Percentiles rank a stretch among this genome's conserved stretches.
Conservation (phyloP, 495 filamentous ascomycete genomes). For the Hypomontagnella monticulosa region DNA sequence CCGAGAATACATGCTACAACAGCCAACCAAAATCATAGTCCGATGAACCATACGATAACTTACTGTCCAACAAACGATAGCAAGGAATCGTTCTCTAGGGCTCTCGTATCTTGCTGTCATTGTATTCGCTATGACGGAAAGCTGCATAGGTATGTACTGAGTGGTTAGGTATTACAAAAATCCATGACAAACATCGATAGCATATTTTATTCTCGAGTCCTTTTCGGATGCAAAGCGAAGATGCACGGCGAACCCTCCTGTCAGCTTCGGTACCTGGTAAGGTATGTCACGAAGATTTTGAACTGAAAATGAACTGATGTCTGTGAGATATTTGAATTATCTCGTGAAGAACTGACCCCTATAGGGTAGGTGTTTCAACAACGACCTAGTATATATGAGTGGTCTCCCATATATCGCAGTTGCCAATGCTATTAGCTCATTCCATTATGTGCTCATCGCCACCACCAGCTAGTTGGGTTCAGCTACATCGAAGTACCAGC, state of each 20-base stretch:
- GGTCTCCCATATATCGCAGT: background rate
- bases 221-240: slow-evolving; percentile 10
- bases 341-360: background rate
- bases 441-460: background rate
- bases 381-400: background rate
- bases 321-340: background rate
- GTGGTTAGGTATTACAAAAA: slow-evolving; percentile 21
- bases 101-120: too few species aligned
- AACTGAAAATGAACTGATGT: background rate
- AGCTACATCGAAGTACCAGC: background rate
- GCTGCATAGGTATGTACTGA: too few species aligned
- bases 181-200: background rate
- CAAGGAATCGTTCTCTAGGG: too few species aligned
- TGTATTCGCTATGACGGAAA: too few species aligned
- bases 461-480: background rate
- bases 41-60: too few species aligned
- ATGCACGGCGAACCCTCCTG: slow-evolving; percentile 5
- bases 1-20: too few species aligned
- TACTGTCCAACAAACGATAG: too few species aligned
- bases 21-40: too few species aligned
- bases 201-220: slow-evolving; percentile 1
- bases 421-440: background rate
- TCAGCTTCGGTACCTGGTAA: background rate
- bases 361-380: slow-evolving; percentile 1
- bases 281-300: too few species aligned